Evolutionary conservation across 108 stramenopile species (phyloP), one percentile per base, ranked within the genome.

Genomic region (Discostella stelligeroides): DNA sequence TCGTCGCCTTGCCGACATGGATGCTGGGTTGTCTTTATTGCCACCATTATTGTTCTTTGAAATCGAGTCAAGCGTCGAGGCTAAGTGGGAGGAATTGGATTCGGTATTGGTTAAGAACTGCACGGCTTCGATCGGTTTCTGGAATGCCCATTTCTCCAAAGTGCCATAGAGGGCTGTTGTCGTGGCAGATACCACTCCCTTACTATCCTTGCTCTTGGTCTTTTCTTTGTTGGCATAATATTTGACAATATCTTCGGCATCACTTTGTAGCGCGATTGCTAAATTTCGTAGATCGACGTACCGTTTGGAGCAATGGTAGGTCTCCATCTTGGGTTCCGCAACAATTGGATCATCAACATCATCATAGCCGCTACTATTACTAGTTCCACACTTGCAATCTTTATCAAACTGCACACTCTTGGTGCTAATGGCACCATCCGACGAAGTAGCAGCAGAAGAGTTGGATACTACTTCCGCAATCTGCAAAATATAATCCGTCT

Each of bases 101-200:
- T 69, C 76, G 0, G 69, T 60, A 42, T 78, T 70, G 55, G 76
- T 70, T n/a, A 69, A 53, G 29, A 69, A 78, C 1, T 78, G 69
- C 23, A 47, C 29, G 1, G 34, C n/a, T 12, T 70, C 64, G 27
- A 58, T 40, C 1, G 65, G 67, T 43, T 68, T 69, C 34, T 62
- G 27, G 28, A 15, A 28, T 7, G 61, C n/a, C n/a, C n/a, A 15
- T 43, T 42, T 41, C 0, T 50, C 23, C 12, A 68, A 0, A 14
- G 37, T 25, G 46, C 43, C 47, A 34, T 25, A 25, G 23, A 50
- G 14, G 54, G 57, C n/a, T n/a, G n/a, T n/a, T n/a, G n/a, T n/a
- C n/a, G n/a, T n/a, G n/a, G n/a, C n/a, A n/a, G n/a, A n/a, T n/a
- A n/a, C n/a, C n/a, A n/a, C n/a, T n/a, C n/a, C n/a, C n/a, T n/a